These are phyloP conservation scores for Candida broadrunensis DNA, from an alignment of 805 yeast genomes.

Conservation along the genomic window DNA sequence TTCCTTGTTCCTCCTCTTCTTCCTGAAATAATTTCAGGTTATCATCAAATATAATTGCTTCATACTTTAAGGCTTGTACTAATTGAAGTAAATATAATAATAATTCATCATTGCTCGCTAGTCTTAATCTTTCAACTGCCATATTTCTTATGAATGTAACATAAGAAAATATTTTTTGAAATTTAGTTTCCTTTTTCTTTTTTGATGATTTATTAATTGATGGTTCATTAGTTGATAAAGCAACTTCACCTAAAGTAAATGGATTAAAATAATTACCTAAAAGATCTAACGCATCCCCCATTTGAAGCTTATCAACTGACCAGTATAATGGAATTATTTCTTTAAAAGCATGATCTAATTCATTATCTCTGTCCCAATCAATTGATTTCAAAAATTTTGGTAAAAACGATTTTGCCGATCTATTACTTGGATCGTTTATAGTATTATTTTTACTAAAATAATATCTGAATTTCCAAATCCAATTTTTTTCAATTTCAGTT, in stretches of 20 bases:
- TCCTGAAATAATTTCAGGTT: conserved; percentile 2
- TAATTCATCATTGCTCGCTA: conserved; percentile 77
- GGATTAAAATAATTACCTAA: conserved; percentile 75
- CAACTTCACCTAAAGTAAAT: conserved; percentile 18
- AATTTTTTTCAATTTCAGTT: conserved; percentile 60
- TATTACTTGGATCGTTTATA: conserved; percentile 38
- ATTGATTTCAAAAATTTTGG: conserved; percentile 85
- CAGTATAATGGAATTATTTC: conserved; percentile 64
- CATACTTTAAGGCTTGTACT: conserved; percentile 89
- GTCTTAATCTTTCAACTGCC: conserved; percentile 80
- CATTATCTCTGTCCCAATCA: conserved; percentile 82
- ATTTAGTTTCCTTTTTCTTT: conserved; percentile 24
- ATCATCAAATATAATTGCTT: conserved; percentile 36
- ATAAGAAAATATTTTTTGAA: conserved; percentile 28
- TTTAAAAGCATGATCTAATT: conserved; percentile 69
- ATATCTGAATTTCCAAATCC: conserved; percentile 89
- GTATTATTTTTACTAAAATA: conserved; percentile 49
- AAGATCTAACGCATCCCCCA: conserved; percentile 83
- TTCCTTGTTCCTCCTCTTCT: background rate
- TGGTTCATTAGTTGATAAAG: background rate
- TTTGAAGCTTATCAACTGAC: conserved; percentile 65
- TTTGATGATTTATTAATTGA: conserved; percentile 7
- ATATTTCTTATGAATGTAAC: conserved; percentile 71
- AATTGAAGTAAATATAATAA: conserved; percentile 81
- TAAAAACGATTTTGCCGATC: conserved; percentile 36